Evolutionary conservation across 306 rosid genomes (phyloP), one percentile per base, ranked within the genome.

Genomic region (Quercus dentata): DNA sequence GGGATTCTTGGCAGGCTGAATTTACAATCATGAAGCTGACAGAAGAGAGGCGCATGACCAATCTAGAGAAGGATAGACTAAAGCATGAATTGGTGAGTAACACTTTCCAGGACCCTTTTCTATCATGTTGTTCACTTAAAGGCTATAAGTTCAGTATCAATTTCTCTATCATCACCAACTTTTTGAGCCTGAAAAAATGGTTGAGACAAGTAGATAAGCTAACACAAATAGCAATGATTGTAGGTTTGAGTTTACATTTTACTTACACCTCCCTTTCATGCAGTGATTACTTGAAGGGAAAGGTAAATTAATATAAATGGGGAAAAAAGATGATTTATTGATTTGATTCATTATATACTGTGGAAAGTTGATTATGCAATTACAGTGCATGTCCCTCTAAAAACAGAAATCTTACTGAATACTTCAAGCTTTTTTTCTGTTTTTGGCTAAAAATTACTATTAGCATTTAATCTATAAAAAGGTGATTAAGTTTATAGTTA

Each of bases 61-160:
- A 31, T 56, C 78, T 55, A 74, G 97, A 91, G 81, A 91, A 84
- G 79, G 86, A 86, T 73, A 70, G 79, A 77, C 92, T 95, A 49
- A 85, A 89, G 86, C 80, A 78, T 64, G 94, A 92, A 75, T 83
- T 93, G 97, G 99, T 95, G 79, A 56, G 90, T 78, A 51, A 13
- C 23, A 25, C 55, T 75, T 67, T 8, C 28, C 1, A 11, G 10
- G 6, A 8, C 79, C 31, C 20, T 41, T 77, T 31, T 69, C 30
- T 59, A 59, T 59, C 30, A 23, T 21, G 1, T 59, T 59, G 65
- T 23, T 59, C 4, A 25, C 78, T n/a, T 30, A 6, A 38, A 38
- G 35, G 30, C 56, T 3, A n/a, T 67, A 56, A 56, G 11, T 3
- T 73, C 6, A 38, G 12, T 35, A 18, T 9, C 44, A 41, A 11